Evolutionary conservation across 139 green algal genomes (phyloP), one percentile per base, ranked within the genome.

Genomic region (Closterium sp.): DNA sequence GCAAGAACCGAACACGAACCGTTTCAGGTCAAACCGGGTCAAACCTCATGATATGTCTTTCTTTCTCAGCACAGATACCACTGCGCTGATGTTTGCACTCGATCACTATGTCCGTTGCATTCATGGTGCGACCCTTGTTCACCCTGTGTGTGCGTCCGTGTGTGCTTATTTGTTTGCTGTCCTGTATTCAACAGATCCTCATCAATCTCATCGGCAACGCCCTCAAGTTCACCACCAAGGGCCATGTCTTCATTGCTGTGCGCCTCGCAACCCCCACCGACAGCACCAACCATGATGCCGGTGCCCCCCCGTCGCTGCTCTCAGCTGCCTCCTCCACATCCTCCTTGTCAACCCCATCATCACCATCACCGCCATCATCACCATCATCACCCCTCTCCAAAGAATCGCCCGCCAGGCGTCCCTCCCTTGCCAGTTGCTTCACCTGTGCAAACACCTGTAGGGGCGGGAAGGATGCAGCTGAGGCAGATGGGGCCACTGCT

Each of bases 171-270:
- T 45, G 38, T 45, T 45, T 45, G 38, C 4, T 45, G 9, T 9
- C 10, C 38, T 45, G 38, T 45, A 45, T 45, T 4, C 38, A 10
- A 50, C 91, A 93, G 91, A 50, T 93, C 0, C 89, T 93, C 32
- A 93, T 93, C 91, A 93, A 93, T 22, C 91, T 93, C 31, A 31
- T 93, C 22, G 50, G 87, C 0, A 93, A 93, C 38, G 38, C 91
- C 29, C 90, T 79, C 28, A 93, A 93, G 70, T 93, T 93, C 38
- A 93, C 91, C 17, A 42, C 31, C 88, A 94, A 88, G 19, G 91
- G 91, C n/a, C 91, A 93, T 31, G 93, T 93, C 88, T 93, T 93
- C 45, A 86, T 93, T 27, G 29, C 31, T 7, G 70, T 93, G 3
- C 38, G 87, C 1, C 1, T 34, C 29, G 91, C 91, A 91, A 85